A percentile compares a stretch with the other conserved stretches of the same genome.
Conservation (phyloP, 805 yeast species). For the Candida parachauliodes region DNA sequence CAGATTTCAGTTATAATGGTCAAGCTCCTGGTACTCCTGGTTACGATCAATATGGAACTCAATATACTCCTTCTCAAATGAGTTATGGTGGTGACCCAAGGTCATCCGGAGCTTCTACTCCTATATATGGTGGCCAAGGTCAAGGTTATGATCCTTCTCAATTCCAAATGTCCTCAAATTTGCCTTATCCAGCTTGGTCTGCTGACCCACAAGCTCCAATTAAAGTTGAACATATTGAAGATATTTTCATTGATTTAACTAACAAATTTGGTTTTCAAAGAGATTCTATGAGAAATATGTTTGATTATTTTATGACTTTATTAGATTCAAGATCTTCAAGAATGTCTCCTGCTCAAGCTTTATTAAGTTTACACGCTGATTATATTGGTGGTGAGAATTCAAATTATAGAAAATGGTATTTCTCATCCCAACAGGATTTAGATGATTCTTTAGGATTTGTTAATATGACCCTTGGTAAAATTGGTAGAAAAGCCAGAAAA, state of each 20-base stretch:
- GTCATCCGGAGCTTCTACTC: slow-evolving; percentile 92
- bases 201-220: slow-evolving; percentile 91
- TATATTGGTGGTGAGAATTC: slow-evolving; percentile 86
- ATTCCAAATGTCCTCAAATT: slow-evolving; percentile 69
- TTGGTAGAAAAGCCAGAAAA: slow-evolving; percentile 75
- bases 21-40: slow-evolving; percentile 56
- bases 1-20: slow-evolving; percentile 62
- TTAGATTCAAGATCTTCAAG: slow-evolving; percentile 81
- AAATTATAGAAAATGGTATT: slow-evolving; percentile 83
- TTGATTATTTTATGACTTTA: slow-evolving; percentile 82
- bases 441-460: slow-evolving; percentile 83
- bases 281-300: slow-evolving; percentile 89
- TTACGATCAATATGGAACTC: slow-evolving; percentile 65
- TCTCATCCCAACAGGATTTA: slow-evolving; percentile 83
- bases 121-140: slow-evolving; percentile 71
- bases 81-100: slow-evolving; percentile 75
- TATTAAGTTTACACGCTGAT: slow-evolving; percentile 78
- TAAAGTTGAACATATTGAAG: slow-evolving; percentile 78
- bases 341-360: slow-evolving; percentile 87
- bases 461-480: slow-evolving; percentile 73
- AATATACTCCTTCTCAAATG: slow-evolving; percentile 82
- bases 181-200: slow-evolving; percentile 99
- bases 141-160: slow-evolving; percentile 58
- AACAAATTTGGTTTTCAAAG: slow-evolving; percentile 88
- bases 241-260: slow-evolving; percentile 76